A percentile compares a stretch with the other conserved stretches of the same genome.
Evolutionary conservation across 1,284 basidiomycete species (phyloP).

Genomic region (Ustilago hordei): DNA sequence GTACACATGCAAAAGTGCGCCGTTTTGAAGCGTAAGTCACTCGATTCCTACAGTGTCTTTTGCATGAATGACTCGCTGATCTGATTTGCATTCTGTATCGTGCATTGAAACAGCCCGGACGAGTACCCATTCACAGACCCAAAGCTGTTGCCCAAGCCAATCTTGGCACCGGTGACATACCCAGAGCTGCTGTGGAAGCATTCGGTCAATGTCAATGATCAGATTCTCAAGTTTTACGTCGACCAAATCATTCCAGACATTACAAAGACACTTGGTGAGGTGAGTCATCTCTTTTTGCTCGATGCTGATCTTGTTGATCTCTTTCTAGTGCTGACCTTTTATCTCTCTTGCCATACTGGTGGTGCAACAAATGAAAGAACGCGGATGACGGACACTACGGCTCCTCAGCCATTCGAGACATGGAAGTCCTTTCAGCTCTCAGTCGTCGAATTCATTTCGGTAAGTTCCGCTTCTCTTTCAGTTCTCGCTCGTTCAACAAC

Average conservation of each 20-base stretch:
- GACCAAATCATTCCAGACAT: conserved; percentile 84
- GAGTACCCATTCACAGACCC: conserved; percentile 91
- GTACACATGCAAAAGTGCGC: conserved; percentile 77
- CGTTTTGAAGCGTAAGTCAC: conserved; percentile 46
- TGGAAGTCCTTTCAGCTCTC: conserved; percentile 92
- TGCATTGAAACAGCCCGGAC: conserved; percentile 75
- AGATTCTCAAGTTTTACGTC: conserved; percentile 90
- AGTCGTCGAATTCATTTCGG: conserved; percentile 97
- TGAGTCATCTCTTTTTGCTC: conserved; percentile 11
- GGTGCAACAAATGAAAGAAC: conserved; percentile 65
- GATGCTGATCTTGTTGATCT: neutral
- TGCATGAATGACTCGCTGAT: neutral
- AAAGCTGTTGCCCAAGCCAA: conserved; percentile 81
- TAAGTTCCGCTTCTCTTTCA: conserved; percentile 70
- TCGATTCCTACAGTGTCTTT: neutral
- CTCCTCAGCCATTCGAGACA: conserved; percentile 89
- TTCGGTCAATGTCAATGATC: conserved; percentile 87
- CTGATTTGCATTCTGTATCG: neutral
- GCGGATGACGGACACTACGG: conserved; percentile 98
- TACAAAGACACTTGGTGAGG: conserved; percentile 71
- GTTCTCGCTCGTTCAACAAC: neutral
- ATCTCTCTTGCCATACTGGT: neutral
- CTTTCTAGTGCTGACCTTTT: neutral
- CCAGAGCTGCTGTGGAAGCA: conserved; percentile 82
- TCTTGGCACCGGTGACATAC: conserved; percentile 81